Percentiles rank a stretch among this genome's conserved stretches.
Conservation (phyloP, 164 flowering plant genomes). For the Aristolochia fimbriata region DNA sequence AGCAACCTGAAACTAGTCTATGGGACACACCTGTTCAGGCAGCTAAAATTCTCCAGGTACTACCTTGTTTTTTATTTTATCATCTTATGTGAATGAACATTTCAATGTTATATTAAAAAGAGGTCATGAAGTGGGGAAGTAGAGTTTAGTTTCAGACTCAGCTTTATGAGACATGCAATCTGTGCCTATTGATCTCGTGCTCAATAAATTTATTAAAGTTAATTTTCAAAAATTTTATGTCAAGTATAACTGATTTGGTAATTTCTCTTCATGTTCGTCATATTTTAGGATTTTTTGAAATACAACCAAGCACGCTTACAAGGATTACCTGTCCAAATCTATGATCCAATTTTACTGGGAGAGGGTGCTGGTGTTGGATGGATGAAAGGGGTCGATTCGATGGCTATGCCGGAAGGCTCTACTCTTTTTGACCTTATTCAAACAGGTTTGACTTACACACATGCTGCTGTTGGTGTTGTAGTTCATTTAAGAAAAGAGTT, state of each 20-base stretch:
- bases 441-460: constrained; percentile 57
- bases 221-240: no score
- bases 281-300: constrained; percentile 68
- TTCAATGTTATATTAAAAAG: no score
- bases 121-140: no score
- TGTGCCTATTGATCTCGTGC: no score
- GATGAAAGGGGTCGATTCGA: constrained; percentile 70
- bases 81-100: no score
- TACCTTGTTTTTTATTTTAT: constrained; percentile 15
- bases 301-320: constrained; percentile 50
- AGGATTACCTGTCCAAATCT: constrained; percentile 57
- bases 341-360: constrained; percentile 83
- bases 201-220: no score
- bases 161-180: no score
- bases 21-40: constrained; percentile 98
- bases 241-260: no score
- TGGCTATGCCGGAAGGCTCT: constrained; percentile 79
- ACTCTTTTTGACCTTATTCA: constrained; percentile 66
- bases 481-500: constrained; percentile 87
- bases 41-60: constrained; percentile 59
- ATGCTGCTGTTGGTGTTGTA: constrained; percentile 87
- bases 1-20: constrained; percentile 63
- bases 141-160: no score
- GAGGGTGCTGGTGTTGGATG: constrained; percentile 97
- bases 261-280: no score